These are phyloP conservation scores for Selaginella moellendorffii DNA, from an alignment of 75 land plant genomes.

Conservation along the genomic window DNA sequence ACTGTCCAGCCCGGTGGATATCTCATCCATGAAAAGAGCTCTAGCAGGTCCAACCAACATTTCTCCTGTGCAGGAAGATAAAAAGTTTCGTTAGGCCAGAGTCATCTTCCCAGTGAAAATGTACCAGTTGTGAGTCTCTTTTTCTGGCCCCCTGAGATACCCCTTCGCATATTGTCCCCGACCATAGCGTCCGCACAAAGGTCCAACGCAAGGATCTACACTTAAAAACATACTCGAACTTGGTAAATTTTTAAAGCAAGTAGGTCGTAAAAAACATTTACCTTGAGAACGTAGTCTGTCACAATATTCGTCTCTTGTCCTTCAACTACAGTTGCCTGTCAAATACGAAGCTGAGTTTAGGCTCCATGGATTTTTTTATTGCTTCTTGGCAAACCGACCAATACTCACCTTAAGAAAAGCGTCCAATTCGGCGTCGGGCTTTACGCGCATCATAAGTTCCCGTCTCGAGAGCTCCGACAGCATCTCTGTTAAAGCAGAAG, in stretches of 20 bases:
- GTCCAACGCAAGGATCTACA: slow-evolving; percentile 58
- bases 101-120: no score
- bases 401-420: slow-evolving; percentile 5
- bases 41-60: slow-evolving; percentile 83
- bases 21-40: slow-evolving; percentile 73
- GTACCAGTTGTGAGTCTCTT: slow-evolving; percentile 63
- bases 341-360: neutral
- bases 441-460: neutral
- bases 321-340: slow-evolving; percentile 54
- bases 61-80: slow-evolving; percentile 35
- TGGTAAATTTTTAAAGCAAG: neutral
- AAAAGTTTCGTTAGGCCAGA: no score
- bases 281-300: slow-evolving; percentile 62
- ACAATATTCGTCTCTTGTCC: slow-evolving; percentile 49
- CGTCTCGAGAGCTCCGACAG: neutral
- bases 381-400: neutral
- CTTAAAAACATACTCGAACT: neutral
- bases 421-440: neutral
- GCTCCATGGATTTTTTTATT: neutral
- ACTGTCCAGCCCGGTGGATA: slow-evolving; percentile 77
- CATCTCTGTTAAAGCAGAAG: slow-evolving; percentile 2
- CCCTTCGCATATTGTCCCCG: slow-evolving; percentile 51
- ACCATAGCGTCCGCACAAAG: slow-evolving; percentile 51
- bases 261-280: slow-evolving; percentile 14
- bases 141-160: slow-evolving; percentile 60